Base-by-base conservation (phyloP, 2,329 filamentous ascomycete genomes). In the Trichoderma hamatum region DNA sequence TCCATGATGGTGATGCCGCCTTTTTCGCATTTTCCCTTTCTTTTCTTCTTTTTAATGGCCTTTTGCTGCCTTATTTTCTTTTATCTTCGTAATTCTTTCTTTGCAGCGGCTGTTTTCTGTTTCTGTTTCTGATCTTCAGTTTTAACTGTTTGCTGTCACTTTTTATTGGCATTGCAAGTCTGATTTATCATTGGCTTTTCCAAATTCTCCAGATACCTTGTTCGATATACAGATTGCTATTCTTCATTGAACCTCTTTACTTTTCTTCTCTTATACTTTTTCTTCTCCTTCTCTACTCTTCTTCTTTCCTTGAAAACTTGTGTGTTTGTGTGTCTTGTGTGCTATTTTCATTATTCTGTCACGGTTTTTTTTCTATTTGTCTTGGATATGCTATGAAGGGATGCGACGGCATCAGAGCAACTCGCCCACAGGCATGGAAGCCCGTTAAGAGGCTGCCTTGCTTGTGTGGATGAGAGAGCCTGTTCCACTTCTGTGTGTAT, bases 141-240 rank as follows among this genome's bases (percentile, higher is more conserved):
- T 24, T 39, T 65, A n/a, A 51, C 67, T 73, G 71, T 75, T 49
- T 56, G 52, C 26, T 66, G 63, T 58, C 36, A 14, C 52, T 66
- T 66, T 11, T 58, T 9, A 28, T n/a, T 49, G 63, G 63, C 52
- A 58, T 66, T 34, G 51, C 63, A 66, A 43, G 63, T 66, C 71
- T 73, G 72, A 55, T 61, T 67, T 24, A 61, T 68, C 60, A 69
- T 64, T 73, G 68, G 75, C 71, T 59, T 72, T 66, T 69, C 73
- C 72, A 74, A 76, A 64, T 64, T 74, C 79, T 77, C 80, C 83
- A 84, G 83, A 86, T 86, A 86, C 85, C 84, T 87, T 87, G 85
- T 87, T 86, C 84, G 82, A 86, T 84, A 85, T 84, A 85, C 78
- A 79, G 76, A 80, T 75, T 79, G 71, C 68, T 70, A 51, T 67